Conservation (phyloP, 202 grass and related monocot species). For the Dendrocalamus latiflorus region DNA sequence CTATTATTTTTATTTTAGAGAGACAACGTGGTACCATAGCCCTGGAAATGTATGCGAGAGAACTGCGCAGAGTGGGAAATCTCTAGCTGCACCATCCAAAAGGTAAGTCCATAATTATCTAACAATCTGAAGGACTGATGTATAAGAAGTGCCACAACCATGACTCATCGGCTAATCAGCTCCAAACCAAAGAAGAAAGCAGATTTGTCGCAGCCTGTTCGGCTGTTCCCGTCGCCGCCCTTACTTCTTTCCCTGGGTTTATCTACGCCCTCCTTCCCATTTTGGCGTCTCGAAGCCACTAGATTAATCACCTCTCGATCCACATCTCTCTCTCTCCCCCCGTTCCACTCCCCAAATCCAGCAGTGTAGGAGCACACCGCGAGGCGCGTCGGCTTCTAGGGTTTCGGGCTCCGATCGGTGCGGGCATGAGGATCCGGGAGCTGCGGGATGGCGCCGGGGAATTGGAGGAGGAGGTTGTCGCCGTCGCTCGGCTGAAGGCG, state of each 20-base stretch:
- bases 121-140: not conserved
- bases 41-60: no score
- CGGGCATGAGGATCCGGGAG: slow-evolving; percentile 29
- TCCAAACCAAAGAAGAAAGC: not conserved
- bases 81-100: not conserved
- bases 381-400: slow-evolving; percentile 6
- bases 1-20: not conserved
- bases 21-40: not conserved
- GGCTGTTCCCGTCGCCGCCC: not conserved
- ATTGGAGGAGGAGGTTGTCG: not conserved
- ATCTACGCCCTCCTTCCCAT: not conserved
- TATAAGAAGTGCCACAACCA: not conserved
- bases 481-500: slow-evolving; percentile 31
- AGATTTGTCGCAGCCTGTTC: not conserved
- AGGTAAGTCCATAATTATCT: not conserved
- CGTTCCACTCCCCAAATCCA: not conserved
- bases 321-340: not conserved
- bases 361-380: not conserved
- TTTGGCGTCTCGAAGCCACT: slow-evolving; percentile 19
- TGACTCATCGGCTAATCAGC: not conserved
- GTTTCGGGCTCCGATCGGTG: not conserved
- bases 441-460: not conserved
- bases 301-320: slow-evolving; percentile 21
- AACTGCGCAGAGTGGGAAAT: not conserved
- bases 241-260: not conserved